Evolutionary conservation across 257 asterid species (phyloP), one percentile per base, ranked within the genome.

Genomic region (Lycium ferocissimum): DNA sequence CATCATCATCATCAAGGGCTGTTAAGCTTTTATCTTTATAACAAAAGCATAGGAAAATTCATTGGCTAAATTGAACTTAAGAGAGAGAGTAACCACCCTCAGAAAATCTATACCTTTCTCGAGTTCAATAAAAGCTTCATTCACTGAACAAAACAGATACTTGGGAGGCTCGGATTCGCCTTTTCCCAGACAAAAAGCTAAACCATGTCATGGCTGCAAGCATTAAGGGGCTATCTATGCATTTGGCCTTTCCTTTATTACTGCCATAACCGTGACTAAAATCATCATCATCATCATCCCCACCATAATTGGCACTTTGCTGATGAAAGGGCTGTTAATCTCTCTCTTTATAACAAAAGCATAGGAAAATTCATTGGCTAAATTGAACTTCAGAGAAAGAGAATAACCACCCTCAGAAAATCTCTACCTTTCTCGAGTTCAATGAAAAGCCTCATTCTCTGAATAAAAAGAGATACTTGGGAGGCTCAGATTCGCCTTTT

Each of bases 401-500:
- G 65, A 70, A n/a, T 53, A 53, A 53, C 81, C 63, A 9, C 63
- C 65, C 26, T 75, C 3, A 14, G 63, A 26, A 76, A 76, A 76
- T 51, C 63, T 51, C 82, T 13, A 51, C 49, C 65, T 26, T 53
- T 26, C 49, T 58, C 0, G 8, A 76, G 82, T 51, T 26, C 65
- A 33, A 76, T 14, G 53, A 76, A 15, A 76, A 76, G 47, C 47
- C 65, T 53, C 1, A 53, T 53, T 75, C 80, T 26, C 33, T 26
- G 33, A 26, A 26, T 26, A 26, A 26, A 26, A 26, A 26, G 33
- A 26, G 33, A 26, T 26, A 26, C 33, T 26, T 26, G 33, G 57
- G 62, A 49, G 81, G 45, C 81, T 75, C 62, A 75, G 81, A 49
- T 49, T 75, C 14, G 12, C 11, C 7, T 75, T 75, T 76, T 6